Evolutionary conservation across 2,329 filamentous ascomycete species (phyloP).

Genomic region (Albifimbria verrucaria): DNA sequence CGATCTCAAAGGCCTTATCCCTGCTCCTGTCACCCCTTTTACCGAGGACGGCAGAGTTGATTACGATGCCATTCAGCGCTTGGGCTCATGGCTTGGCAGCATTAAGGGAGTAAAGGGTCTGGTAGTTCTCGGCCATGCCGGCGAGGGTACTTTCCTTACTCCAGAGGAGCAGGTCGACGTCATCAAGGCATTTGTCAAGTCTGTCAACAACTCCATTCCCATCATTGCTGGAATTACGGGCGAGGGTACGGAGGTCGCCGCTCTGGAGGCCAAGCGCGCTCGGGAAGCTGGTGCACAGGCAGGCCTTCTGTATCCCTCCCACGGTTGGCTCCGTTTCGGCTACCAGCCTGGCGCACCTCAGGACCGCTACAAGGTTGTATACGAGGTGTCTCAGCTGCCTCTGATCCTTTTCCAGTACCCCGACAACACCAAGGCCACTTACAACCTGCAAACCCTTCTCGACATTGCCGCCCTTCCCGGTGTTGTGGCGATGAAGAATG

Average conservation of each 20-base stretch:
- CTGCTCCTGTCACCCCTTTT: slow-evolving; percentile 50
- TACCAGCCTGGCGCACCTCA: slow-evolving; percentile 51
- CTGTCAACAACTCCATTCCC: slow-evolving; percentile 45
- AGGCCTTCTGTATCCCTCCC: slow-evolving; percentile 49
- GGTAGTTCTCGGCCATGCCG: slow-evolving; percentile 51
- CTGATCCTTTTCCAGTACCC: slow-evolving; percentile 53
- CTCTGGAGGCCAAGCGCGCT: slow-evolving; percentile 47
- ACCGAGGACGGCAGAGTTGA: slow-evolving; percentile 44
- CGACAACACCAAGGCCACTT: slow-evolving; percentile 50
- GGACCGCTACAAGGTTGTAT: slow-evolving; percentile 47
- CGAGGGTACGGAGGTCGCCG: slow-evolving; percentile 50
- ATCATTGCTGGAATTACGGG: slow-evolving; percentile 52
- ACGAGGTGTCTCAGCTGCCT: slow-evolving; percentile 45
- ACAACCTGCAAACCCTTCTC: slow-evolving; percentile 48
- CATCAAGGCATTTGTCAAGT: slow-evolving; percentile 50
- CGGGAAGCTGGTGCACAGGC: slow-evolving; percentile 47
- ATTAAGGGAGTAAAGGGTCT: slow-evolving; percentile 49
- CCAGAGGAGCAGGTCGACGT: slow-evolving; percentile 44
- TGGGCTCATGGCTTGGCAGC: slow-evolving; percentile 50
- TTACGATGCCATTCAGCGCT: slow-evolving; percentile 48
- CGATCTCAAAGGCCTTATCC: slow-evolving; percentile 46
- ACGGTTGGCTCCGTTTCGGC: slow-evolving; percentile 53
- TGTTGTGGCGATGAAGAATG: slow-evolving; percentile 55
- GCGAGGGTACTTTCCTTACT: slow-evolving; percentile 52
- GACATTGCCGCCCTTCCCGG: slow-evolving; percentile 50